Evolutionary conservation across 371 early-diverging fungal genomes (phyloP).

Genomic region (Mucor saturninus): DNA sequence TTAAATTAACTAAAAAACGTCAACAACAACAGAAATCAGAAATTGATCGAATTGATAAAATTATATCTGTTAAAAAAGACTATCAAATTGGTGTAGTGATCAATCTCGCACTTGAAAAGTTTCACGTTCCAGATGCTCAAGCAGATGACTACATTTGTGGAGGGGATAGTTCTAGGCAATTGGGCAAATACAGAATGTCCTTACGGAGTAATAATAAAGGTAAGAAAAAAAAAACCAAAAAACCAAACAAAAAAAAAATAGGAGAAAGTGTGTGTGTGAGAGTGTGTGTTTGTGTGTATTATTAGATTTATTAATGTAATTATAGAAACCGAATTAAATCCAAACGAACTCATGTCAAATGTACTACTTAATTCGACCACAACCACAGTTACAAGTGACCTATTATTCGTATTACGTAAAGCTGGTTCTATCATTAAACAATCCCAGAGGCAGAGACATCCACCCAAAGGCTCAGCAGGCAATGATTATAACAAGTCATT

Average conservation of each 20-base stretch:
- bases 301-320: conserved; percentile 2
- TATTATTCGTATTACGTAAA: conserved; percentile 44
- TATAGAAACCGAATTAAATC: conserved; percentile 42
- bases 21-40: conserved; percentile 15
- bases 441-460: conserved; percentile 15
- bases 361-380: conserved; percentile 32
- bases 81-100: conserved; percentile 44
- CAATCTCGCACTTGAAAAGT: conserved; percentile 48
- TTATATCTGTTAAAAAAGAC: conserved; percentile 47
- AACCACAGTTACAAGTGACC: conserved; percentile 42
- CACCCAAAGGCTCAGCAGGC: not conserved
- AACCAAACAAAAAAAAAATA: conserved; percentile 21
- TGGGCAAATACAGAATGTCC: conserved; percentile 44
- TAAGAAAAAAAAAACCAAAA: conserved; percentile 26
- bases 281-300: not conserved
- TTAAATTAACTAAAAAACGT: conserved; percentile 23
- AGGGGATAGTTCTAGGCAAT: conserved; percentile 11
- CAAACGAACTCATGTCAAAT: conserved; percentile 43
- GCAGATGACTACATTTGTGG: conserved; percentile 17
- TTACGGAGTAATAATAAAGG: conserved; percentile 41
- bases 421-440: conserved; percentile 13
- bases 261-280: not conserved
- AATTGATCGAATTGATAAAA: conserved; percentile 57
- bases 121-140: conserved; percentile 50
- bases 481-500: not conserved